A percentile compares a stretch with the other conserved stretches of the same genome.
Conservation (phyloP, 2,329 filamentous ascomycete genomes). For the Pyrenochaeta sp. region DNA sequence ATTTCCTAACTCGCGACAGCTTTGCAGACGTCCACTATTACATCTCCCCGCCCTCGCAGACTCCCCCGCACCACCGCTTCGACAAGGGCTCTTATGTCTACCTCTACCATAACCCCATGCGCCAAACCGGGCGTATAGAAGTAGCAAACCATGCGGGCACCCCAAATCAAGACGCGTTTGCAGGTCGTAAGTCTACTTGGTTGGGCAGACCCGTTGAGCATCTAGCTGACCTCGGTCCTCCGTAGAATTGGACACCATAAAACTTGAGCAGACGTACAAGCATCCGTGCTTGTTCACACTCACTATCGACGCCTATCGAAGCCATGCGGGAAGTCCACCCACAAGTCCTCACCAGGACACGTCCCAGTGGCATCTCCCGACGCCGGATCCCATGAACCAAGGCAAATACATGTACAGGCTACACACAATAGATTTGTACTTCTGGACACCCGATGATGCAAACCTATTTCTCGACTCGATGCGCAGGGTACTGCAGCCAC, state of each 20-base stretch:
- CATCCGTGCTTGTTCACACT: conserved; percentile 76
- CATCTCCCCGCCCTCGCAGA: conserved; percentile 71
- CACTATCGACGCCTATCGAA: conserved; percentile 60
- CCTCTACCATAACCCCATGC: conserved; percentile 75
- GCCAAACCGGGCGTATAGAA: conserved; percentile 74
- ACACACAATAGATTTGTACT: conserved; percentile 78
- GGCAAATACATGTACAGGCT: conserved; percentile 81
- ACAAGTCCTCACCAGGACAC: conserved; percentile 57
- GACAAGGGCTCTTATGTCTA: conserved; percentile 83
- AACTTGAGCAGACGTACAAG: conserved; percentile 74
- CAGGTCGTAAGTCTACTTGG: conserved; percentile 68
- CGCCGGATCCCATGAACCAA: conserved; percentile 74
- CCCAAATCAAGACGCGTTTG: conserved; percentile 80
- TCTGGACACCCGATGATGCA: conserved; percentile 78
- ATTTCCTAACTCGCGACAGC: conserved; percentile 53
- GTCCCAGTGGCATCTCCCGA: conserved; percentile 76
- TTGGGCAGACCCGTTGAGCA: neutral
- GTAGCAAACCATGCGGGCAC: conserved; percentile 78
- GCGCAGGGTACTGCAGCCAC: conserved; percentile 70
- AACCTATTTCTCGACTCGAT: conserved; percentile 73
- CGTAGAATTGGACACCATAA: conserved; percentile 70
- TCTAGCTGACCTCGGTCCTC: conserved; percentile 25
- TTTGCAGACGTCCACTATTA: conserved; percentile 83
- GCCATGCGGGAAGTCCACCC: conserved; percentile 42
- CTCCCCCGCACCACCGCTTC: conserved; percentile 80